These are phyloP conservation scores for Elongisporangium anandrum DNA, from an alignment of 352 stramenopile species.

Conservation along the genomic window DNA sequence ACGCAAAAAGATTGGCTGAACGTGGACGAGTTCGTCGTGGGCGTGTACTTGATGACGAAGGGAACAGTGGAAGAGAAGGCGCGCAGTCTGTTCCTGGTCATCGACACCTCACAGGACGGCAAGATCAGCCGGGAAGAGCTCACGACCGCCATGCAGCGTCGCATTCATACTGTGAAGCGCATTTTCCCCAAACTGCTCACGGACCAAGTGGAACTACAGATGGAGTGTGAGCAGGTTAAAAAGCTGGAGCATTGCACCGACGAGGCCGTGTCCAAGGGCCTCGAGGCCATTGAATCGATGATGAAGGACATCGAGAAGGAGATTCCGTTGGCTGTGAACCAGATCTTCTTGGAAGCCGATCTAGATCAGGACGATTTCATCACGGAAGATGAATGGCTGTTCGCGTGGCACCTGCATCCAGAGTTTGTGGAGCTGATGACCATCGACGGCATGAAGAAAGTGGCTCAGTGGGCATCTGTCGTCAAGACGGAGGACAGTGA, in stretches of 20 bases:
- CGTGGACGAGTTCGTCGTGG: constrained; percentile 76
- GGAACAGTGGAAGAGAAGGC: constrained; percentile 78
- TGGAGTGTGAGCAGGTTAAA: constrained; percentile 35
- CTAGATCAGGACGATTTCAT: constrained; percentile 80
- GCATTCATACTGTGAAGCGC: constrained; percentile 65
- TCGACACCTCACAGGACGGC: constrained; percentile 58
- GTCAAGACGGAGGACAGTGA: constrained; percentile 25
- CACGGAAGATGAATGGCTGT: constrained; percentile 76
- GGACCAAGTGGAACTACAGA: constrained; percentile 69
- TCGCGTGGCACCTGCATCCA: constrained; percentile 69
- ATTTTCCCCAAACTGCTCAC: constrained; percentile 71
- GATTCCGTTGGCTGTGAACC: constrained; percentile 78
- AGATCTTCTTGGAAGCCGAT: constrained; percentile 77
- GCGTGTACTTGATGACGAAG: constrained; percentile 79
- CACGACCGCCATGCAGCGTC: constrained; percentile 56
- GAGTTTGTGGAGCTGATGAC: constrained; percentile 84
- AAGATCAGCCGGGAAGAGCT: constrained; percentile 81
- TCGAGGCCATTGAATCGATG: constrained; percentile 56
- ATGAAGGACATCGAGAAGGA: constrained; percentile 81
- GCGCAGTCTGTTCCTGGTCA: constrained; percentile 67
- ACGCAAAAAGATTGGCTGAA: constrained; percentile 59
- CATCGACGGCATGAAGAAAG: constrained; percentile 84
- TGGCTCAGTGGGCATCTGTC: constrained; percentile 71
- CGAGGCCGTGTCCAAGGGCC: constrained; percentile 43
- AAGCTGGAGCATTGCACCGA: constrained; percentile 33